A percentile compares a stretch with the other conserved stretches of the same genome.
Conservation (phyloP, 2,329 filamentous ascomycete genomes). For the Trichoderma sp. region DNA sequence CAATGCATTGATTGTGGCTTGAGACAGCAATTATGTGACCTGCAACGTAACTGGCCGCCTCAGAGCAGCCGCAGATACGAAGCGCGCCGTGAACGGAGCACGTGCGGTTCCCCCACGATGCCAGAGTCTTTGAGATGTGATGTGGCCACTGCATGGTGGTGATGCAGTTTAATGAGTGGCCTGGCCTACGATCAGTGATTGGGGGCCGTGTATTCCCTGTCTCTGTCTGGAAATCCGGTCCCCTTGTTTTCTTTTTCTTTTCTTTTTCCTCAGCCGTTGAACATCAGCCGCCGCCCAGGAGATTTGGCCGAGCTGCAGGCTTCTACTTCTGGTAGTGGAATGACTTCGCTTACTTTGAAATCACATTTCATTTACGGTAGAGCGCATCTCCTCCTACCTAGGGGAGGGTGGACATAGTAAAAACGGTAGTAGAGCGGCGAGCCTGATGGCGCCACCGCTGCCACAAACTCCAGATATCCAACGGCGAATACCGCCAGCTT, state of each 20-base stretch:
- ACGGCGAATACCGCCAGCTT: conserved; percentile 2
- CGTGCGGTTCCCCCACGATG: not conserved
- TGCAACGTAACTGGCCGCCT: not conserved
- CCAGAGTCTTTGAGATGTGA: not conserved
- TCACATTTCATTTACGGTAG: not conserved
- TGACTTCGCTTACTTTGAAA: not conserved
- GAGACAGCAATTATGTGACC: not conserved
- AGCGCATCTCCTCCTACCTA: not conserved
- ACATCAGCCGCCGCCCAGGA: not conserved
- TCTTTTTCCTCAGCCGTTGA: not conserved
- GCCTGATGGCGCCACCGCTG: not conserved
- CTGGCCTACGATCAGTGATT: not conserved
- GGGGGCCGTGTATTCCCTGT: not conserved
- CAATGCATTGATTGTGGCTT: not conserved
- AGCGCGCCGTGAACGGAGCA: not conserved
- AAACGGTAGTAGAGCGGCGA: not conserved
- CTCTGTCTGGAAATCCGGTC: not conserved
- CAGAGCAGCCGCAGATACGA: not conserved
- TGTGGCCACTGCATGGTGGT: not conserved
- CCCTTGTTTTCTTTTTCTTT: not conserved
- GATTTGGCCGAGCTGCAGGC: not conserved
- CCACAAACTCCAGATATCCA: not conserved
- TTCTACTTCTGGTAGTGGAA: not conserved
- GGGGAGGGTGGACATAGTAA: not conserved
- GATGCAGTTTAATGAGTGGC: not conserved